These are phyloP conservation scores for Pilasporangium apinafurcum DNA, from an alignment of 352 stramenopile species.

Conservation along the genomic window DNA sequence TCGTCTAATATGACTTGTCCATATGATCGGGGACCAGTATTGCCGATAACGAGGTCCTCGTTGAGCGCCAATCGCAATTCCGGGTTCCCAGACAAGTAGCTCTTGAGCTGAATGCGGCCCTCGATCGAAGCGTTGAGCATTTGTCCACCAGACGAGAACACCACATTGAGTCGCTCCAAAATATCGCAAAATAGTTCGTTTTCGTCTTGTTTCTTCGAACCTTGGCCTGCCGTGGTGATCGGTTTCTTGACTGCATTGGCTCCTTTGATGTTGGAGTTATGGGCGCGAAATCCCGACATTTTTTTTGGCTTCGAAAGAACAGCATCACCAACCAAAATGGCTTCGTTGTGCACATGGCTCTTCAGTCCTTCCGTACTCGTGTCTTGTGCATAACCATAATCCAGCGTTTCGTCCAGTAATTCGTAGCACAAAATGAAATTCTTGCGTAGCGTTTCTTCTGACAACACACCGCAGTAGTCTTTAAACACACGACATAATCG, in stretches of 20 bases:
- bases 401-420: slow-evolving; percentile 98
- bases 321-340: slow-evolving; percentile 89
- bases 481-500: slow-evolving; percentile 96
- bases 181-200: slow-evolving; percentile 99
- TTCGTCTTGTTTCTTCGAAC: slow-evolving; percentile 82
- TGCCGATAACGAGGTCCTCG: slow-evolving; percentile 95
- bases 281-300: slow-evolving; percentile 82
- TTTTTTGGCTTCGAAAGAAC: slow-evolving; percentile 86
- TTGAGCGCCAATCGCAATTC: slow-evolving; percentile 95
- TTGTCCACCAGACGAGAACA: slow-evolving; percentile 96
- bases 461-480: slow-evolving; percentile 99
- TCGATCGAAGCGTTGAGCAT: slow-evolving; percentile 98
- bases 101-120: slow-evolving; percentile 98
- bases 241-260: slow-evolving; percentile 88
- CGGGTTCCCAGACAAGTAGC: slow-evolving; percentile 97
- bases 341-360: slow-evolving; percentile 98
- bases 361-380: slow-evolving; percentile 97
- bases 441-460: slow-evolving; percentile 98
- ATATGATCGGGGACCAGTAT: slow-evolving; percentile 75
- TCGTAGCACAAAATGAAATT: slow-evolving; percentile 99
- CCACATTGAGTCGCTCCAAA: slow-evolving; percentile 95
- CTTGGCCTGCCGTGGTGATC: slow-evolving; percentile 61
- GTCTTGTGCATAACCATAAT: slow-evolving; percentile 98
- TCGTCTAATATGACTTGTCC: slow-evolving; percentile 95
- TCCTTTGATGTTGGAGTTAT: slow-evolving; percentile 72